Conservation (phyloP, 352 stramenopile genomes). For the Phytophthora multivora region DNA sequence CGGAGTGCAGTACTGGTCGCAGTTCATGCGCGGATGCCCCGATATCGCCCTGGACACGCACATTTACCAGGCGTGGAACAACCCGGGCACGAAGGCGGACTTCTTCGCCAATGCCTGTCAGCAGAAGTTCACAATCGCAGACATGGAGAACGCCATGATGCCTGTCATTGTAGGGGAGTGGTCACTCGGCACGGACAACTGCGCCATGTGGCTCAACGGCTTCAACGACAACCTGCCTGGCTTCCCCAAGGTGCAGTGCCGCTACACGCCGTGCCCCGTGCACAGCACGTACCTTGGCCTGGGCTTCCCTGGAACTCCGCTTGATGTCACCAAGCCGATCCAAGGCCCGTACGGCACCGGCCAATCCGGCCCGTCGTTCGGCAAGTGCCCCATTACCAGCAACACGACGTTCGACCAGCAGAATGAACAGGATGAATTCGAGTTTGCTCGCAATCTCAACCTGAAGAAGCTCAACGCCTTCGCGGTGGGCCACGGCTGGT, state of each 20-base stretch:
- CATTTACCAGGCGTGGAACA: slow-evolving; percentile 94
- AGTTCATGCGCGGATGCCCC: slow-evolving; percentile 80
- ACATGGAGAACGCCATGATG: slow-evolving; percentile 69
- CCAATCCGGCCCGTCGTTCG: slow-evolving; percentile 28
- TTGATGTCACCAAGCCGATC: slow-evolving; percentile 58
- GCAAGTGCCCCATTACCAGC: slow-evolving; percentile 56
- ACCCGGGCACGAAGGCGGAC: slow-evolving; percentile 61
- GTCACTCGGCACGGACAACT: slow-evolving; percentile 89
- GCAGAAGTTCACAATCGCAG: slow-evolving; percentile 83
- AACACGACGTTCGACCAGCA: slow-evolving; percentile 87
- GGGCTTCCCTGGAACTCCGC: slow-evolving; percentile 89
- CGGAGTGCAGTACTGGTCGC: slow-evolving; percentile 28
- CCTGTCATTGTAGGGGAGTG: slow-evolving; percentile 96
- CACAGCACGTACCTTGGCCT: slow-evolving; percentile 88
- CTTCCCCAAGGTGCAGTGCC: slow-evolving; percentile 91
- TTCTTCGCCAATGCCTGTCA: slow-evolving; percentile 92
- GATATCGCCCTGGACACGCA: slow-evolving; percentile 96
- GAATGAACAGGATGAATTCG: slow-evolving; percentile 73
- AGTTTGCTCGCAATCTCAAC: slow-evolving; percentile 78
- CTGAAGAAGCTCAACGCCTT: slow-evolving; percentile 93
- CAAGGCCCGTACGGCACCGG: slow-evolving; percentile 29
- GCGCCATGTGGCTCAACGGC: slow-evolving; percentile 69
- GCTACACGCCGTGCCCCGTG: slow-evolving; percentile 82
- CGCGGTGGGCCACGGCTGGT: slow-evolving; percentile 90
- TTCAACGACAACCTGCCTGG: slow-evolving; percentile 65